Conservation (phyloP, 1,139 yeast genomes). For the Hemisphaericaspora xylanilytica region DNA sequence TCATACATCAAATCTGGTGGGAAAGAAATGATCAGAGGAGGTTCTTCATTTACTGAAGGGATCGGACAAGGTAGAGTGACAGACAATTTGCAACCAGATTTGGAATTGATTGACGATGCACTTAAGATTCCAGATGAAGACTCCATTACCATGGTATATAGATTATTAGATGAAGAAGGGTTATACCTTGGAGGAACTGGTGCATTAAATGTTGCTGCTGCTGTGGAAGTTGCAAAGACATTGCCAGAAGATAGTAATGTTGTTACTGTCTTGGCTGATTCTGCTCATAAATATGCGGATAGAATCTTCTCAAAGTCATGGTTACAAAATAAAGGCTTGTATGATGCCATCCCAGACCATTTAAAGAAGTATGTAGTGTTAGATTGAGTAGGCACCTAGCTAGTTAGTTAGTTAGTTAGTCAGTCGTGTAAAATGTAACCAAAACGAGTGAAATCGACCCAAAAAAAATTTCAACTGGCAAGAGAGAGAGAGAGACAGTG, state of each 20-base stretch:
- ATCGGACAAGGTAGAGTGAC: constrained; percentile 95
- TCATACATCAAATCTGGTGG: constrained; percentile 72
- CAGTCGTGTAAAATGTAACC: not conserved
- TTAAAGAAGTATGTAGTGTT: constrained; percentile 61
- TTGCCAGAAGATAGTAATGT: constrained; percentile 81
- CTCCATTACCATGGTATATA: constrained; percentile 76
- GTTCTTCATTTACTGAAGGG: constrained; percentile 90
- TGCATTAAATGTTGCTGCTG: constrained; percentile 81
- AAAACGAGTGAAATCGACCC: not conserved
- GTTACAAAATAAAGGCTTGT: constrained; percentile 69
- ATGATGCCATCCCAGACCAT: constrained; percentile 64
- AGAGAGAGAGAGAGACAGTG: no score
- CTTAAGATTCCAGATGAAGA: constrained; percentile 71
- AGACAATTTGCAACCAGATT: constrained; percentile 70
- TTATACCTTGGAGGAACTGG: constrained; percentile 87
- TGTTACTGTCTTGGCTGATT: constrained; percentile 82
- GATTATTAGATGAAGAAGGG: constrained; percentile 85
- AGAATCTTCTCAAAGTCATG: constrained; percentile 74
- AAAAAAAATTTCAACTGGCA: no score
- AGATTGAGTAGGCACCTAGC: constrained; percentile 23
- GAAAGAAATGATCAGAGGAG: constrained; percentile 59
- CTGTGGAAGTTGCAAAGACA: constrained; percentile 65
- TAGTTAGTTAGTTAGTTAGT: not conserved
- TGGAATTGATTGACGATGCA: constrained; percentile 71
- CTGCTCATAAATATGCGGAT: constrained; percentile 85